Evolutionary conservation across 179 eudicot genomes (phyloP).

Genomic region (Gypsophila paniculata): DNA sequence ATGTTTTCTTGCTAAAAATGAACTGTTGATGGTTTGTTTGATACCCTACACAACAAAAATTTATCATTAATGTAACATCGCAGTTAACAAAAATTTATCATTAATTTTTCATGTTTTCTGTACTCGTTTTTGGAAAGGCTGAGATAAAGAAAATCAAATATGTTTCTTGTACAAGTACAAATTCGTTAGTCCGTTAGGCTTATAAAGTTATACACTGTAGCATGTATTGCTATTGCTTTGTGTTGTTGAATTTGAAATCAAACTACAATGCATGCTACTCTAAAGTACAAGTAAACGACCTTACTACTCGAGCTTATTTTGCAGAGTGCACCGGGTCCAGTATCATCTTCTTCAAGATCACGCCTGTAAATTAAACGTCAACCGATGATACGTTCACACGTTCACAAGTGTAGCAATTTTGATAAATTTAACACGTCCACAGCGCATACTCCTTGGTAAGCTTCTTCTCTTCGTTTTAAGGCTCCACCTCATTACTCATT

Average conservation of each 20-base stretch:
- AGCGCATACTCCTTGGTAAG: too few species aligned
- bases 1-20: too few species aligned
- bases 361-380: constrained; percentile 39
- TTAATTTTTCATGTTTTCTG: too few species aligned
- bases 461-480: not conserved
- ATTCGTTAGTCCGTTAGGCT: too few species aligned
- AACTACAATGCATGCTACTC: not conserved
- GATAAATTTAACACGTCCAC: not conserved
- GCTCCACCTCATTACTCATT: not conserved
- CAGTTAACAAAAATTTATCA: too few species aligned
- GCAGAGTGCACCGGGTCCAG: constrained; percentile 64
- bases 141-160: too few species aligned
- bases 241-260: not conserved
- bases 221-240: not conserved
- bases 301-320: constrained; percentile 13
- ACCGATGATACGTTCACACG: not conserved
- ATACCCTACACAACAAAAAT: too few species aligned
- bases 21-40: too few species aligned
- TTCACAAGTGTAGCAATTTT: not conserved
- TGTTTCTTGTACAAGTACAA: too few species aligned
- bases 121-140: too few species aligned
- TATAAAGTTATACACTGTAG: too few species aligned
- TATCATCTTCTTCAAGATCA: constrained; percentile 50
- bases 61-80: too few species aligned
- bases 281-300: not conserved